phyloP scores from a whole-genome alignment of 2,329 filamentous ascomycete species.

The Didymella pomorum region DNA sequence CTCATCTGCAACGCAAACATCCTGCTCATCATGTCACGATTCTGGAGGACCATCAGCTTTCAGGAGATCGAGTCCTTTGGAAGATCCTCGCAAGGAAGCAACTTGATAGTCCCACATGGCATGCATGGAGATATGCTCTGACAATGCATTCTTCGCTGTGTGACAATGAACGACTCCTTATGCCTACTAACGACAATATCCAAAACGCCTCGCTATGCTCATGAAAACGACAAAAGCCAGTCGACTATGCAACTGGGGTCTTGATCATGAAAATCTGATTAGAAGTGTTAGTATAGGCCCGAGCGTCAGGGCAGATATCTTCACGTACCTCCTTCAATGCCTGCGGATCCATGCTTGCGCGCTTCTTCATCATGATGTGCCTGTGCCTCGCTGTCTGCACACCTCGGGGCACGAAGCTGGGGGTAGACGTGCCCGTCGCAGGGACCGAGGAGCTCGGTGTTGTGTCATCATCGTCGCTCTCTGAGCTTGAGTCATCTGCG shows the following conservation, averaged over 20 bases:
- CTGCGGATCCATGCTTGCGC: constrained; percentile 80
- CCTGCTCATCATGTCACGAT: not conserved
- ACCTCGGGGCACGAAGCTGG: constrained; percentile 60
- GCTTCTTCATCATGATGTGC: constrained; percentile 87
- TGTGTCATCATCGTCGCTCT: constrained; percentile 39
- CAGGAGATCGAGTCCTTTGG: not conserved
- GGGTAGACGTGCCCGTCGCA: constrained; percentile 55
- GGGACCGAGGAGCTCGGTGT: constrained; percentile 40
- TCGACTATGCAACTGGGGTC: constrained; percentile 30
- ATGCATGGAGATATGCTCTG: not conserved
- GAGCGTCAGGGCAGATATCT: not conserved
- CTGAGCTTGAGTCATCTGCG: constrained; percentile 37
- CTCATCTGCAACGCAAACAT: constrained; percentile 16
- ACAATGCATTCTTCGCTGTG: not conserved
- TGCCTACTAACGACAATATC: constrained; percentile 6
- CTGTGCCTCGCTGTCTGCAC: constrained; percentile 79
- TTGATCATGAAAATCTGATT: constrained; percentile 50
- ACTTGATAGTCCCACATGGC: not conserved
- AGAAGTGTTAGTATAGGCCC: constrained; percentile 21
- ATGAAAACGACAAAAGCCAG: not conserved
- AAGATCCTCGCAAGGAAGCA: not conserved
- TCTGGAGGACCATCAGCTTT: not conserved
- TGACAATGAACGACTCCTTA: not conserved
- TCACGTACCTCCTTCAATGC: constrained; percentile 80
- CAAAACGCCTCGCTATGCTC: constrained; percentile 48